Conservation (phyloP, 1,139 yeast species). For the Candida sojae region DNA sequence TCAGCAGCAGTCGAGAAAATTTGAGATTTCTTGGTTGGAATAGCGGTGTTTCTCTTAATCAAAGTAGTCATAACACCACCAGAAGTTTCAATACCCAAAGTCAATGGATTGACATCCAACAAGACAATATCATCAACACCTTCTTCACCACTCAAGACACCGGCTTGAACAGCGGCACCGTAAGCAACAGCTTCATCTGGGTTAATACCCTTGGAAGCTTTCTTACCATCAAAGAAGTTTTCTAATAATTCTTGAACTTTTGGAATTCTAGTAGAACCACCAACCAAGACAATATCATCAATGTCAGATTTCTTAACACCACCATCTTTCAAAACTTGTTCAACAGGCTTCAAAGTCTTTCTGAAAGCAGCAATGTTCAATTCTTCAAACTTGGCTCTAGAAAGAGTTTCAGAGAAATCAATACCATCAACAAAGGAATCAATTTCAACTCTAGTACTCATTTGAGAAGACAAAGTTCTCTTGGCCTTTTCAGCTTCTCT, state of each 20-base stretch:
- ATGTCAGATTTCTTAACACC: constrained; percentile 80
- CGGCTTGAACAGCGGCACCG: constrained; percentile 78
- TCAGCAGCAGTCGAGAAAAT: constrained; percentile 51
- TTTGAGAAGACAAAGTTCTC: constrained; percentile 90
- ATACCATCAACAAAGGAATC: constrained; percentile 95
- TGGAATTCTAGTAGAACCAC: constrained; percentile 98
- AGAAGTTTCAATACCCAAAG: constrained; percentile 51
- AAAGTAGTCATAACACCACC: constrained; percentile 53
- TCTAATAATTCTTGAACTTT: constrained; percentile 91
- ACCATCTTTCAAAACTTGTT: constrained; percentile 87
- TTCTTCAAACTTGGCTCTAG: constrained; percentile 96
- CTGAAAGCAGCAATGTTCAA: constrained; percentile 83
- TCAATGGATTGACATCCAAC: constrained; percentile 51
- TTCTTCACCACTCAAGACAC: constrained; percentile 81
- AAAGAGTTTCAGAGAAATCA: constrained; percentile 88
- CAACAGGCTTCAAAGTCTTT: constrained; percentile 90
- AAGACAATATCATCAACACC: constrained; percentile 51
- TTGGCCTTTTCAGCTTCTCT: constrained; percentile 97
- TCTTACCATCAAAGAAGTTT: constrained; percentile 86
- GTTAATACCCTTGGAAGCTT: constrained; percentile 93
- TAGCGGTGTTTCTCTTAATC: constrained; percentile 50
- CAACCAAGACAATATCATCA: constrained; percentile 91
- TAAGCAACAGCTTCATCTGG: constrained; percentile 74
- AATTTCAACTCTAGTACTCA: constrained; percentile 87
- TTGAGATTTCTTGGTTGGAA: constrained; percentile 51